Percentiles rank a stretch among this genome's conserved stretches.
Conservation (phyloP, 2,329 filamentous ascomycete genomes). For the Phyllachora maydis region DNA sequence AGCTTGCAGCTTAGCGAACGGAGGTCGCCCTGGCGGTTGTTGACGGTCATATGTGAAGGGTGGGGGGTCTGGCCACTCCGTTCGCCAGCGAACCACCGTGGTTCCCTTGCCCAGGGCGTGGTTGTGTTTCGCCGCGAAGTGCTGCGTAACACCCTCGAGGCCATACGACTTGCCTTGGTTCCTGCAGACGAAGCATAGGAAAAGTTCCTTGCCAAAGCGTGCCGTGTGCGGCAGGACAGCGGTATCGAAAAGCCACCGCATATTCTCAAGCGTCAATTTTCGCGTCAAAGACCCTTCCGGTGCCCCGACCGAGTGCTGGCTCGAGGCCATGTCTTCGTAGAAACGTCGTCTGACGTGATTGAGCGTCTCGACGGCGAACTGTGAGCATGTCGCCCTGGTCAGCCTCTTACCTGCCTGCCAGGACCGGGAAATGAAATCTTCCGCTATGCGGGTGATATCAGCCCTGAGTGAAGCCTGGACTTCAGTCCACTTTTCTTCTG, state of each 20-base stretch:
- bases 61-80: slow-evolving; percentile 59
- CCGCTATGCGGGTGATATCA: slow-evolving; percentile 43
- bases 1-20: slow-evolving; percentile 7
- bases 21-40: slow-evolving; percentile 30
- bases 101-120: slow-evolving; percentile 47
- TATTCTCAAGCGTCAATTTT: slow-evolving; percentile 58
- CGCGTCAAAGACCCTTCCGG: slow-evolving; percentile 31
- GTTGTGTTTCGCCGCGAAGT: slow-evolving; percentile 70
- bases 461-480: slow-evolving; percentile 45
- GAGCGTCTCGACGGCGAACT: slow-evolving; percentile 54
- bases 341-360: slow-evolving; percentile 47
- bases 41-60: too few species aligned
- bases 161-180: slow-evolving; percentile 46
- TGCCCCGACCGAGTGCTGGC: slow-evolving; percentile 22
- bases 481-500: slow-evolving; percentile 52
- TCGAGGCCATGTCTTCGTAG: slow-evolving; percentile 34
- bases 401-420: slow-evolving; percentile 47
- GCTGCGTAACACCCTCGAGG: slow-evolving; percentile 63
- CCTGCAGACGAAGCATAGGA: slow-evolving; percentile 53
- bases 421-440: slow-evolving; percentile 43
- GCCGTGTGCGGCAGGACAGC: slow-evolving; percentile 55
- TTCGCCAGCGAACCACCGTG: slow-evolving; percentile 57
- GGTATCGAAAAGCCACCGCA: slow-evolving; percentile 69
- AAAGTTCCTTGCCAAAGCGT: slow-evolving; percentile 46
- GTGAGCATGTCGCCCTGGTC: slow-evolving; percentile 38